Base-by-base conservation (phyloP, 345 rosid species). In the Eucalyptus paniculata region DNA sequence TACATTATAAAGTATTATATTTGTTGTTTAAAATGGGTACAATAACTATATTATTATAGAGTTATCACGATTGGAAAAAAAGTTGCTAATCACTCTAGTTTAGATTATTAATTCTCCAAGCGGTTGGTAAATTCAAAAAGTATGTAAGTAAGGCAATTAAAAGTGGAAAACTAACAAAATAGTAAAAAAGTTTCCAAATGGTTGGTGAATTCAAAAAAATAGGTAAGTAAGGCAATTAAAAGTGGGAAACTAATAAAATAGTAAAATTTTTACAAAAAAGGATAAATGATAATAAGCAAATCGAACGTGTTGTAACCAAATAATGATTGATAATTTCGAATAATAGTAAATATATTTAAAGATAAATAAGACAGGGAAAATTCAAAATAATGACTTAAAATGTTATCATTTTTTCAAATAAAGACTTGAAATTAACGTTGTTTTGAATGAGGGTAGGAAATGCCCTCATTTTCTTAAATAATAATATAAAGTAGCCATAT, bases 381-480 rank as follows among this genome's bases (percentile, higher is more conserved):
- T 21, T 53, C 11, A 0, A 53, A 53, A 53, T 53, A 53, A 19
- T 8, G 0, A 21, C 26, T 21, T 53, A 19, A 53, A 1, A 53
- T 53, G 26, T 53, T 53, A 53, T 53, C 1, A 53, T 53, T 53
- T 21, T 53, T 1, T 21, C 26, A 53, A 53, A 53, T 53, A 53
- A 53, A 53, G 0, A 0, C 5, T 0, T 4, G 11, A 53, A 53
- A 21, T 53, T 3, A 11, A 21, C 26, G 21, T 53, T 53, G 2
- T 53, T 53, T 53, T 0, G 0, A 53, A 53, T 21, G 11, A 8
- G 0, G 26, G 11, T 53, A 0, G 5, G 0, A 21, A 0, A 21
- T 8, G 26, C 5, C 26, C 58, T 53, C 1, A 53, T 53, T 53
- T 53, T 19, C 0, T 19, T 19, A 53, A 53, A 53, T 21, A 53